Base-by-base conservation (phyloP, 2,329 filamentous ascomycete species). In the Basipetospora chlamydospora region DNA sequence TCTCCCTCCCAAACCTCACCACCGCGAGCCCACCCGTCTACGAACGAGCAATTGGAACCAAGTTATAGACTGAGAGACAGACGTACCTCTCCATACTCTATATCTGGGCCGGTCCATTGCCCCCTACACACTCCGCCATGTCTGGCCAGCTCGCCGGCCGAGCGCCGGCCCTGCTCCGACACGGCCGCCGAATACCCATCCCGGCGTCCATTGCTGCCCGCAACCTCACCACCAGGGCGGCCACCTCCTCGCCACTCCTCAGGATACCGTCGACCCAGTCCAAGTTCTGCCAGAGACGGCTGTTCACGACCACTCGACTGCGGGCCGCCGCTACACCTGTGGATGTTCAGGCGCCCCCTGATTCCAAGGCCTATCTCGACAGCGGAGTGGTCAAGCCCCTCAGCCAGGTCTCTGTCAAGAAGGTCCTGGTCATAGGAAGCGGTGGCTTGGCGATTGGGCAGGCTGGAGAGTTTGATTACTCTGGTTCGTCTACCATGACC, bases 391-490 rank as follows among this genome's bases (percentile, higher is more conserved):
- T 95, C 54, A 81, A 86, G 58, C 78, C 80, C 40, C 71, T 72
- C 50, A 70, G 88, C 50, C 64, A 82, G 38, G 80, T 95, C 35
- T 75, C 94, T 55, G 86, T 96, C 45, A 93, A 93, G 67, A 96
- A 96, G 66, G 88, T 96, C 36, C 67, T 96, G 43, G 87, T 96
- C 48, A 94, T 96, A 65, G 88, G 88, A 41, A 87, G 80, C 63
- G 88, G 88, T 64, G 88, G 88, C 60, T 71, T 96, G 48, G 85
- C 84, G 57, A 96, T 96, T 73, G 88, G 88, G 44, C 88, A 96
- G 63, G 88, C 88, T 46, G 88, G 88, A 64, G 88, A 96, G 66
- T 96, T 96, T 52, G 88, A 96, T 63, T 96, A 96, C 61, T 96
- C 90, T 59, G 88, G 86, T 93, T 68, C 47, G 77, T 69, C 46